Percentiles rank a stretch among this genome's conserved stretches.
Conservation (phyloP, 805 yeast species). For the Wickerhamiella sorbophila region DNA sequence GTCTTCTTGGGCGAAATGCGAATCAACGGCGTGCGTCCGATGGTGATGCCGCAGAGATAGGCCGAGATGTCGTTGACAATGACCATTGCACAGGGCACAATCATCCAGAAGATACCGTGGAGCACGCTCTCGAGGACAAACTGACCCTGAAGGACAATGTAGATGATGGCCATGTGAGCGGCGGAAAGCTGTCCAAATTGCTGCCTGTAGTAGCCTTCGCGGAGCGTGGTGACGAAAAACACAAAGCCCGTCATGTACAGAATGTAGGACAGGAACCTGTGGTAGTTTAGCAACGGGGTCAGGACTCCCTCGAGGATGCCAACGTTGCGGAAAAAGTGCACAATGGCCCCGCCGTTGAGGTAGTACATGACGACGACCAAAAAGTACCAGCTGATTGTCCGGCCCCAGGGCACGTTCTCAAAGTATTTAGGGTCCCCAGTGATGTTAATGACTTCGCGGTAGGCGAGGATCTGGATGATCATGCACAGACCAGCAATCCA, state of each 20-base stretch:
- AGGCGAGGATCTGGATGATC: constrained; percentile 65
- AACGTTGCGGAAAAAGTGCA: constrained; percentile 45
- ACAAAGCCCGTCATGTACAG: constrained; percentile 79
- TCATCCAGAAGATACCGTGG: constrained; percentile 87
- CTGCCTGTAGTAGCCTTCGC: constrained; percentile 77
- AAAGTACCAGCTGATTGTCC: constrained; percentile 85
- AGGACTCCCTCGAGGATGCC: constrained; percentile 40
- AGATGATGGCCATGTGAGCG: constrained; percentile 81
- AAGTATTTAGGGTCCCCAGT: constrained; percentile 77
- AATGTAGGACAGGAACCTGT: constrained; percentile 70
- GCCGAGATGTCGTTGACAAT: constrained; percentile 94
- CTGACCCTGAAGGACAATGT: constrained; percentile 90
- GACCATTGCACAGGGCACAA: constrained; percentile 82
- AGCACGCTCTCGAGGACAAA: constrained; percentile 78
- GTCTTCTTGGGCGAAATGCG: constrained; percentile 95
- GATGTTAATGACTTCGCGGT: constrained; percentile 76
- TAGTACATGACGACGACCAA: constrained; percentile 76
- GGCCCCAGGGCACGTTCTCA: constrained; percentile 68
- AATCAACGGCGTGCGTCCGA: constrained; percentile 84
- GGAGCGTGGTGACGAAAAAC: constrained; percentile 74
- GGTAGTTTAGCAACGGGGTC: constrained; percentile 55
- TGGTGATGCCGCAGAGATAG: constrained; percentile 90
- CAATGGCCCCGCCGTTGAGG: constrained; percentile 72
- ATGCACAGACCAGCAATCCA: constrained; percentile 62
- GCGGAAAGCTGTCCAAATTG: constrained; percentile 90